Percentiles rank a stretch among this genome's conserved stretches.
phyloP scores from a whole-genome alignment of 306 rosid species.

The Acacia acuminata region DNA sequence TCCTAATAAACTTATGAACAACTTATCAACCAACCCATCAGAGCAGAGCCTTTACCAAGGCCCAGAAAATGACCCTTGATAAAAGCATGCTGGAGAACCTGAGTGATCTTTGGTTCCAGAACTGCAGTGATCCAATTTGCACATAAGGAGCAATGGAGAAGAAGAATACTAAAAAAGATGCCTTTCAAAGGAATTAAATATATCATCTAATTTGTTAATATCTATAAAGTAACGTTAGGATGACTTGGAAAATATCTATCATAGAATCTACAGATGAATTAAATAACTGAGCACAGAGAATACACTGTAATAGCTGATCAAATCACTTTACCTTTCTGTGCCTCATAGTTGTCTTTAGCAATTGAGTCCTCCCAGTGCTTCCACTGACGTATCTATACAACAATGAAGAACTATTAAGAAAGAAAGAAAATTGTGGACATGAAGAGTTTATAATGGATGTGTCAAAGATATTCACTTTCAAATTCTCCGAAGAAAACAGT shows the following conservation, averaged over 20 bases:
- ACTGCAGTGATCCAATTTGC: slow-evolving; percentile 47
- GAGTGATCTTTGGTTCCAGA: slow-evolving; percentile 52
- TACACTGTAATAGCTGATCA: not conserved
- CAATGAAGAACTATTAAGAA: not conserved
- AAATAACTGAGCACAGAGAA: slow-evolving; percentile 3
- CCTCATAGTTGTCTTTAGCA: slow-evolving; percentile 41
- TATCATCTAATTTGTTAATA: not conserved
- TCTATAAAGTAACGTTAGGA: not conserved
- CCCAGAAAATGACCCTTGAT: slow-evolving; percentile 72
- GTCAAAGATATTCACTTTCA: slow-evolving; percentile 50
- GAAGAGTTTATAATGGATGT: not conserved
- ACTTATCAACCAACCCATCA: slow-evolving; percentile 86
- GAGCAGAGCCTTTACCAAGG: slow-evolving; percentile 60
- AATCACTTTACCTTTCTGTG: slow-evolving; percentile 41
- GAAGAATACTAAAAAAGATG: not conserved
- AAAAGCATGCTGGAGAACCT: slow-evolving; percentile 77
- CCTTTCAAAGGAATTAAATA: slow-evolving; percentile 5
- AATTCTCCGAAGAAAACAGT: slow-evolving; percentile 75
- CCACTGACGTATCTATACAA: slow-evolving; percentile 81
- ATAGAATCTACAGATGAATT: not conserved
- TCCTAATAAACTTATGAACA: not conserved
- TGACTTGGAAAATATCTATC: not conserved
- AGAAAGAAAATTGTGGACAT: not conserved
- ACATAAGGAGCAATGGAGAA: slow-evolving; percentile 23
- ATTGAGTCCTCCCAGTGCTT: slow-evolving; percentile 73